A percentile compares a stretch with the other conserved stretches of the same genome.
phyloP scores from a whole-genome alignment of 768 basidiomycete species.

The Mycena crocata region DNA sequence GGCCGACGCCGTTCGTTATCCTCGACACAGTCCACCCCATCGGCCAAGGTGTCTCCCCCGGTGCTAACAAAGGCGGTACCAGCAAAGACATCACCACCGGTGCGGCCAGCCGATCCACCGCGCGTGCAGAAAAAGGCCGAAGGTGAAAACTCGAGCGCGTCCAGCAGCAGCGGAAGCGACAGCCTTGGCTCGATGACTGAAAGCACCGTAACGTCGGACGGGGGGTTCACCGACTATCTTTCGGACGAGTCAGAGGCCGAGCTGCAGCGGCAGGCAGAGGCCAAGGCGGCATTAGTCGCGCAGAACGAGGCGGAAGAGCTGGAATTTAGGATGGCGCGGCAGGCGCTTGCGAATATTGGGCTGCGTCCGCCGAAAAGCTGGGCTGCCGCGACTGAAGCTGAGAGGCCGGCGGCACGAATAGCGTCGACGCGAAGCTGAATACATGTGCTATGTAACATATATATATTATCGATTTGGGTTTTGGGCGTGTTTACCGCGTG shows the following conservation, averaged over 20 bases:
- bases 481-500: neutral
- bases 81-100: slow-evolving; percentile 28
- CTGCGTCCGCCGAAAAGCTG: slow-evolving; percentile 68
- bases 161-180: slow-evolving; percentile 73
- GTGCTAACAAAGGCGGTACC: slow-evolving; percentile 27
- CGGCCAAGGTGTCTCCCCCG: slow-evolving; percentile 35
- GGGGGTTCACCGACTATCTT: slow-evolving; percentile 89
- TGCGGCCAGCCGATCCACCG: slow-evolving; percentile 44
- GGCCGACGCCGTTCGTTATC: slow-evolving; percentile 45
- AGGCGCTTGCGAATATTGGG: slow-evolving; percentile 80
- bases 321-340: slow-evolving; percentile 84
- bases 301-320: slow-evolving; percentile 84
- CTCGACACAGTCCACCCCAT: slow-evolving; percentile 35
- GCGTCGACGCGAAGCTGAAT: slow-evolving; percentile 26
- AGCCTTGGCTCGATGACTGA: slow-evolving; percentile 75
- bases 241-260: slow-evolving; percentile 95
- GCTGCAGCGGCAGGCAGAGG: slow-evolving; percentile 87
- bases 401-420: slow-evolving; percentile 19
- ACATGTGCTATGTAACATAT: slow-evolving; percentile 9
- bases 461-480: neutral
- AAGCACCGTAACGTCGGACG: slow-evolving; percentile 86
- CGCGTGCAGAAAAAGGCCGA: slow-evolving; percentile 48
- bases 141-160: slow-evolving; percentile 56
- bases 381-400: slow-evolving; percentile 12
- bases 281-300: slow-evolving; percentile 79